Evolutionary conservation across 148 eudicot species (phyloP).

Genomic region (Cornus suecica): DNA sequence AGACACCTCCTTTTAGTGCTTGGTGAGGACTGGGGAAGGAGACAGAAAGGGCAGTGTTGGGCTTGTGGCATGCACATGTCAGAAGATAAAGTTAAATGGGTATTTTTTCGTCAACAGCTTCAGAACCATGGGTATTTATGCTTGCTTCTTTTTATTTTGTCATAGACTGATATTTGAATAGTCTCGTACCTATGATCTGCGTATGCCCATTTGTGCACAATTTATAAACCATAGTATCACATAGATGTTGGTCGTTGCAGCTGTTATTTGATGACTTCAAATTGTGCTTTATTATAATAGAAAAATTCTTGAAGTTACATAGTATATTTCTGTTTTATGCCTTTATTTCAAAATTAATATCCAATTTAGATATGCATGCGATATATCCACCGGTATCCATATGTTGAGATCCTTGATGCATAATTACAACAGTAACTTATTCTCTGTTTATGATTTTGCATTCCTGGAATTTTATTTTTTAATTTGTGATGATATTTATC

Average conservation of each 20-base stretch:
- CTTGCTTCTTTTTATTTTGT: too few species aligned
- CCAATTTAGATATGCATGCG: too few species aligned
- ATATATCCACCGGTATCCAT: too few species aligned
- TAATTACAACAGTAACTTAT: too few species aligned
- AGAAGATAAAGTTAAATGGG: neutral
- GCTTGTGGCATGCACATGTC: neutral
- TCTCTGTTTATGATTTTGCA: neutral
- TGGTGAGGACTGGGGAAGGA: neutral
- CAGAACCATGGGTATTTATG: neutral
- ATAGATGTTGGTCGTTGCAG: neutral
- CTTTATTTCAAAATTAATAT: too few species aligned
- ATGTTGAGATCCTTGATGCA: too few species aligned
- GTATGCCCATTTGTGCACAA: neutral
- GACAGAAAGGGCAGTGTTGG: neutral
- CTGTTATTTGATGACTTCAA: neutral
- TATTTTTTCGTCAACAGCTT: too few species aligned
- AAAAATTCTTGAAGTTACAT: neutral
- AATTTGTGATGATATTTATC: neutral
- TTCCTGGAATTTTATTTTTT: neutral
- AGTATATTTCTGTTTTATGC: too few species aligned
- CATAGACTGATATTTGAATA: neutral
- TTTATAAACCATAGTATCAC: neutral
- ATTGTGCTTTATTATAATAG: neutral
- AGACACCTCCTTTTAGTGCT: too few species aligned
- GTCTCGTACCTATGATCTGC: neutral